A percentile compares a stretch with the other conserved stretches of the same genome.
Evolutionary conservation across 345 rosid genomes (phyloP).

Genomic region (Syzygium jambos): DNA sequence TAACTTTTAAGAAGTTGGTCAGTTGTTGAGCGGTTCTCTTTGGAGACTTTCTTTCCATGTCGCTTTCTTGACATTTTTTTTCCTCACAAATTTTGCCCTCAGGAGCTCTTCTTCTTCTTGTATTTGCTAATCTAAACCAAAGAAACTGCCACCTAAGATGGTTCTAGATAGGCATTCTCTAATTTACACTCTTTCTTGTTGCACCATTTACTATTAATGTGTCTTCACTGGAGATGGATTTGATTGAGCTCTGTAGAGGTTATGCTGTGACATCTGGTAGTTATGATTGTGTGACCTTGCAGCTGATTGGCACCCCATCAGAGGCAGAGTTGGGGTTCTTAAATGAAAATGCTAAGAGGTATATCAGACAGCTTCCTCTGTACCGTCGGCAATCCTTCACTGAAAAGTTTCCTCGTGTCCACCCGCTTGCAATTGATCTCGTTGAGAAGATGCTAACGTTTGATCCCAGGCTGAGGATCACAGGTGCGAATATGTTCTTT

Average conservation of each 20-base stretch:
- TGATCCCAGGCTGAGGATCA: slow-evolving; percentile 71
- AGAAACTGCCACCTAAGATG: neutral
- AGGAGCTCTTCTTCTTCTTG: neutral
- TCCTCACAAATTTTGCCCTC: neutral
- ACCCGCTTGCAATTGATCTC: slow-evolving; percentile 68
- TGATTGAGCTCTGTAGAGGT: neutral
- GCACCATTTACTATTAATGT: neutral
- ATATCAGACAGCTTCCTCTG: slow-evolving; percentile 49
- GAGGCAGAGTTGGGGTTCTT: slow-evolving; percentile 71
- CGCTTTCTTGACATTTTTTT: neutral
- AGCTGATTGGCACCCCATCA: slow-evolving; percentile 83
- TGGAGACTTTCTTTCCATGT: neutral
- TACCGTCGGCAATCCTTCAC: slow-evolving; percentile 59
- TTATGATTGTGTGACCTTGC: slow-evolving; percentile 7
- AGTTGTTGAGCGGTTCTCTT: neutral
- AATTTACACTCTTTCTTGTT: neutral
- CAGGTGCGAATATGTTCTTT: slow-evolving; percentile 32
- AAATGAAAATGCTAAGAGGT: slow-evolving; percentile 77
- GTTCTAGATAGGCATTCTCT: neutral
- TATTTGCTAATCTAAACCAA: neutral
- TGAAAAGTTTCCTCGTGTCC: slow-evolving; percentile 63
- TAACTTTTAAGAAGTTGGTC: slow-evolving; percentile 9
- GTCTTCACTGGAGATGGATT: neutral
- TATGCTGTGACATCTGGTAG: neutral
- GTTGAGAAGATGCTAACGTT: slow-evolving; percentile 84